Evolutionary conservation across 2,329 filamentous ascomycete genomes (phyloP), one percentile per base, ranked within the genome.

Genomic region (Chaetomiaceae sp.): DNA sequence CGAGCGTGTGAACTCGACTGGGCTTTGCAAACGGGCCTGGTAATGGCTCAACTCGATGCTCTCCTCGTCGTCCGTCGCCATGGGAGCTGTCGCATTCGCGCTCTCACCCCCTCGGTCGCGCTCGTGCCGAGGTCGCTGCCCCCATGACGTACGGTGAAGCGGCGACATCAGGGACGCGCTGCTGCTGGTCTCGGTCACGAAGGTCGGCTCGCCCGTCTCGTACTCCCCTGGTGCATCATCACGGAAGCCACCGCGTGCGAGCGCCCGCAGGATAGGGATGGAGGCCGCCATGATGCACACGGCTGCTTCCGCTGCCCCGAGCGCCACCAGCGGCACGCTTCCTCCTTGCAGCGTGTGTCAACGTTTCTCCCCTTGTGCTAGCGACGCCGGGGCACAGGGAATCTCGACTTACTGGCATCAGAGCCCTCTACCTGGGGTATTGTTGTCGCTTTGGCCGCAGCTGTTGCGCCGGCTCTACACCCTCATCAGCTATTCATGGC

Each of bases 251-350:
- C 47, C 53, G 10, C 51, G 47, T 2, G 55, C 37, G 3, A 58
- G 48, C 7, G 51, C 53, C 4, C 55, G 50, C 15, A 58, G 50
- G 27, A 57, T 56, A 11, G 56, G 56, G n/a, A 57, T 56, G 9
- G 53, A 56, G 9, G 53, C 52, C 2, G 56, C 56, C 50, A 57
- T 56, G 46, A 57, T 56, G 42, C 53, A 56, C n/a, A 57, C 51
- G 27, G 53, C 50, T 7, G 51, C 42, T 43, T 58, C 56, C 10
- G 55, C 53, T 11, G 52, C 49, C 10, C 51, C 50, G 40, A 52
- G 48, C 14, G 51, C 45, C 19, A 56, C 18, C 5, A 58, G 45
- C n/a, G 41, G 44, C 17, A 57, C 41, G 41, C 54, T 56, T 18
- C 19, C 15, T 19, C 40, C 40, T 42, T 24, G 22, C 22, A 9